phyloP scores from a whole-genome alignment of 768 basidiomycete genomes.

The Podaxis mareebaensis region DNA sequence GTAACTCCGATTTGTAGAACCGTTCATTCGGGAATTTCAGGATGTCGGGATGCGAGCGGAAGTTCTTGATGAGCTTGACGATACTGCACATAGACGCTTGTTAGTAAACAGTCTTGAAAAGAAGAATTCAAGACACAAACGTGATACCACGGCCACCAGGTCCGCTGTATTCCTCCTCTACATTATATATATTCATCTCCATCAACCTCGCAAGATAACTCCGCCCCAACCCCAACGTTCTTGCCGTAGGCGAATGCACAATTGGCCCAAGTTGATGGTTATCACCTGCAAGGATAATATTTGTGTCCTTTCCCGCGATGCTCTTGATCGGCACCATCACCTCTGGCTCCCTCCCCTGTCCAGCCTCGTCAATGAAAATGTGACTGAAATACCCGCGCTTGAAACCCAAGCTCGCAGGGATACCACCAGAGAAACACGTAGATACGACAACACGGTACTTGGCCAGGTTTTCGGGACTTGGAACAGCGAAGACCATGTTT shows the following conservation, averaged over 20 bases:
- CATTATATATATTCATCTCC: constrained; percentile 37
- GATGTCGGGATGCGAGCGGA: constrained; percentile 56
- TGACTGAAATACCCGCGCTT: constrained; percentile 56
- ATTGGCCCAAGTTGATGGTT: constrained; percentile 64
- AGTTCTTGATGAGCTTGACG: constrained; percentile 60
- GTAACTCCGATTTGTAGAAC: constrained; percentile 56
- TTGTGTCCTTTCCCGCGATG: constrained; percentile 45
- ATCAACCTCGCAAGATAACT: constrained; percentile 57
- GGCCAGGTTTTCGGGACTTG: constrained; percentile 35
- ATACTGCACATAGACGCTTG: constrained; percentile 33
- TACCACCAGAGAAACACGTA: constrained; percentile 56
- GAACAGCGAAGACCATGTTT: constrained; percentile 46
- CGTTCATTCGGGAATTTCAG: constrained; percentile 54
- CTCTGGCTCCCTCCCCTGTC: constrained; percentile 63
- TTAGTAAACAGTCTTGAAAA: background rate
- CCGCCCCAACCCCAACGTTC: constrained; percentile 45
- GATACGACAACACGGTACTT: constrained; percentile 54
- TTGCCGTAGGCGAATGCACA: constrained; percentile 47
- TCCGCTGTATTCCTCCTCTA: constrained; percentile 22
- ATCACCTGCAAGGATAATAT: constrained; percentile 60
- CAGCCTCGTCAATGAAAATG: constrained; percentile 67
- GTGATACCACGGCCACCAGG: constrained; percentile 35
- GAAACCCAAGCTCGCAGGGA: constrained; percentile 49
- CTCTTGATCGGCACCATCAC: constrained; percentile 57
- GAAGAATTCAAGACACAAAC: constrained; percentile 24